phyloP scores from a whole-genome alignment of 768 basidiomycete genomes.

The Mycena polygramma region DNA sequence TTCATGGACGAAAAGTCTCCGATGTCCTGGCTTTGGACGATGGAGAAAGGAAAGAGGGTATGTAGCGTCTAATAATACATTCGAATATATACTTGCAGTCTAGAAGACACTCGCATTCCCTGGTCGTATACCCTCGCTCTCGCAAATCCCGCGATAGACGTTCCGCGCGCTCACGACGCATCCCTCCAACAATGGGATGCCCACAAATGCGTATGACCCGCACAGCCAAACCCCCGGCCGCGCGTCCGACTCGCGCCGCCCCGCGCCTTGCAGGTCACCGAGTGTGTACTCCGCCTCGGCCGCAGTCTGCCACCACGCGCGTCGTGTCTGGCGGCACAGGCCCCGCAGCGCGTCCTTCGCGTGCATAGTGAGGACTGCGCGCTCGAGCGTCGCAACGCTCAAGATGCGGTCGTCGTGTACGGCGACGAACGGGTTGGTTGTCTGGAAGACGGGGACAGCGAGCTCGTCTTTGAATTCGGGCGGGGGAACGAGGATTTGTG shows the following conservation, averaged over 20 bases:
- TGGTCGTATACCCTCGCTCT: slow-evolving; percentile 31
- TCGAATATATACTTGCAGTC: background rate
- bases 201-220: slow-evolving; percentile 77
- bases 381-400: slow-evolving; percentile 70
- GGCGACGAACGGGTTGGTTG: slow-evolving; percentile 77
- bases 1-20: no score
- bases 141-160: slow-evolving; percentile 51
- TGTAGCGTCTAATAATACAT: no score
- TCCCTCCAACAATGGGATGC: slow-evolving; percentile 85
- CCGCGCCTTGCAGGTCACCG: slow-evolving; percentile 68
- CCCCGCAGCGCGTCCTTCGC: slow-evolving; percentile 65
- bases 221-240: slow-evolving; percentile 75
- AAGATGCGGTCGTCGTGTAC: slow-evolving; percentile 64
- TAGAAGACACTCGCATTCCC: slow-evolving; percentile 28
- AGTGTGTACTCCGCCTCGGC: slow-evolving; percentile 52
- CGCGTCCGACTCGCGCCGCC: slow-evolving; percentile 44
- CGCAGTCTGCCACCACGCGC: slow-evolving; percentile 60
- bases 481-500: slow-evolving; percentile 63
- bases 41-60: no score
- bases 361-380: slow-evolving; percentile 67
- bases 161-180: slow-evolving; percentile 81
- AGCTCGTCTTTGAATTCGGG: slow-evolving; percentile 50
- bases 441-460: slow-evolving; percentile 67
- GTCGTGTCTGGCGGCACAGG: slow-evolving; percentile 54
- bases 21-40: no score